Percentiles rank a stretch among this genome's conserved stretches.
phyloP scores from a whole-genome alignment of 441 rosid genomes.

The Metrosideros polymorpha region DNA sequence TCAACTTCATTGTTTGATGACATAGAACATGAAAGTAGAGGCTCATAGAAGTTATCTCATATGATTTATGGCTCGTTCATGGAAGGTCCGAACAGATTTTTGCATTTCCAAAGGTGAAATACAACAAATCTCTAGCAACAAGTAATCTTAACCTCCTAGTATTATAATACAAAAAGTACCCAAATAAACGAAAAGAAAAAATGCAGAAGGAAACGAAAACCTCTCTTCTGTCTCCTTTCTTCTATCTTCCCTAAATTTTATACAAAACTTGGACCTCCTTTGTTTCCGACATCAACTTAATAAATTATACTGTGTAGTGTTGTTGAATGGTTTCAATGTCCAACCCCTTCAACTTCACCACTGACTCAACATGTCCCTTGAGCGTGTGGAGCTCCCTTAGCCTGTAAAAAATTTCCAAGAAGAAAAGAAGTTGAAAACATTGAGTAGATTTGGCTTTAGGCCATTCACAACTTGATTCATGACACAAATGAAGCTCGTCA shows the following conservation, averaged over 20 bases:
- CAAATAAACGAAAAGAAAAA: not conserved
- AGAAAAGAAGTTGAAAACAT: not conserved
- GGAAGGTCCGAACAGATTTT: not conserved
- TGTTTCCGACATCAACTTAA: not conserved
- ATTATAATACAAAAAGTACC: not conserved
- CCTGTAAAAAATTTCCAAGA: not conserved
- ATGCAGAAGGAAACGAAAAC: not conserved
- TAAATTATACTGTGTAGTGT: not conserved
- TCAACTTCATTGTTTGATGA: not conserved
- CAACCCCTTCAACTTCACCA: not conserved
- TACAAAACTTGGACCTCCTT: not conserved
- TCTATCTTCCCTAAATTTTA: not conserved
- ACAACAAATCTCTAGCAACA: not conserved
- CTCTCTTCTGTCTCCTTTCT: not conserved
- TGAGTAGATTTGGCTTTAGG: not conserved
- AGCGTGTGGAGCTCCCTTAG: not conserved
- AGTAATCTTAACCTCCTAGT: not conserved
- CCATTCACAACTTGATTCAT: not conserved
- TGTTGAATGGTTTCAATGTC: not conserved
- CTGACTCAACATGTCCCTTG: not conserved
- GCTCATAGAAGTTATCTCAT: not conserved
- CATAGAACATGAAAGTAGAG: not conserved
- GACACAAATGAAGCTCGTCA: not conserved
- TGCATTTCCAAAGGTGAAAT: not conserved
- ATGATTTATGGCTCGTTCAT: not conserved